These are phyloP conservation scores for Ogataea methanolica DNA, from an alignment of 805 yeast genomes.

Conservation along the genomic window DNA sequence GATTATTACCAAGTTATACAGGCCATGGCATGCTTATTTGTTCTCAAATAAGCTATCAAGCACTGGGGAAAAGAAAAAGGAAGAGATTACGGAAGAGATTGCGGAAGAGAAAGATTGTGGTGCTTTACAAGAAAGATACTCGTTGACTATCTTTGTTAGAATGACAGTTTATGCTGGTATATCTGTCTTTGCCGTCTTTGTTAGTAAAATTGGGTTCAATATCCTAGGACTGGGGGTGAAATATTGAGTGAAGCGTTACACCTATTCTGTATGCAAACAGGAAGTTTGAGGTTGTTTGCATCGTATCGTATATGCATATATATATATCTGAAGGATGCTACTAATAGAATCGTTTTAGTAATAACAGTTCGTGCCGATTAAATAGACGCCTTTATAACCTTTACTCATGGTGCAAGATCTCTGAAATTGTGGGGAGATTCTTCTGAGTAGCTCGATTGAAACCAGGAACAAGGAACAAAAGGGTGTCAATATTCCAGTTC, in stretches of 20 bases:
- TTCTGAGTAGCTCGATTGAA: no score
- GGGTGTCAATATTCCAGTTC: no score
- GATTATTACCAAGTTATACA: constrained; percentile 49
- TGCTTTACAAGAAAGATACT: constrained; percentile 59
- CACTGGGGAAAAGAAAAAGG: not conserved
- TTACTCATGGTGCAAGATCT: no score
- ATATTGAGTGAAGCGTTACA: not conserved
- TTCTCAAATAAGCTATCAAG: constrained; percentile 2
- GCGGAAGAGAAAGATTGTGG: constrained; percentile 28
- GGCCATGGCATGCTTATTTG: constrained; percentile 44
- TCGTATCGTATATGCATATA: no score
- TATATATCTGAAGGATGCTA: no score
- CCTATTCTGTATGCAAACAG: no score
- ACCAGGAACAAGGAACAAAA: no score
- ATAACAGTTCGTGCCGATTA: no score
- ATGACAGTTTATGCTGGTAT: constrained; percentile 81
- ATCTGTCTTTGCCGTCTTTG: constrained; percentile 45
- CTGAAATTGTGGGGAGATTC: no score
- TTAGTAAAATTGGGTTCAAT: constrained; percentile 7
- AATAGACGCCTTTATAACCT: no score
- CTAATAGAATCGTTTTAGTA: no score
- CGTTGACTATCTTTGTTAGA: constrained; percentile 73
- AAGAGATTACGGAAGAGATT: constrained; percentile 1
- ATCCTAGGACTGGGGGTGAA: constrained; percentile 14
- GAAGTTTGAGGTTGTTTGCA: no score